These are phyloP conservation scores for Neoarthrinium moseri DNA, from an alignment of 2,329 filamentous ascomycete species.

Conservation along the genomic window DNA sequence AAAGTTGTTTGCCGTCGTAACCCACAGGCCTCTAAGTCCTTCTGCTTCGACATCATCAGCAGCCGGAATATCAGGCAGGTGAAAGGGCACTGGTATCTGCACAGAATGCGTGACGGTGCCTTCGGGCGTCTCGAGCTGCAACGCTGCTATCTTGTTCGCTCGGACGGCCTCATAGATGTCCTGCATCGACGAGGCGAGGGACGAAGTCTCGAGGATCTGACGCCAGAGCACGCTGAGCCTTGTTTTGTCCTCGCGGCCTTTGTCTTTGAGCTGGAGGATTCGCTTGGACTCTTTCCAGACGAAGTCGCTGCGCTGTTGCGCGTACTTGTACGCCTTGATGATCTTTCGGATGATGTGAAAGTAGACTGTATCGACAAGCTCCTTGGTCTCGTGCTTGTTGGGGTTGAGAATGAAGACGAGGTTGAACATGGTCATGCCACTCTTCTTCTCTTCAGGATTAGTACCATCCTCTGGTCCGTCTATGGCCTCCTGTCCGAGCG, in stretches of 20 bases:
- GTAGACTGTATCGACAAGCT: conserved; percentile 75
- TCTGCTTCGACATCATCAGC: conserved; percentile 66
- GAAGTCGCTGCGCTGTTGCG: conserved; percentile 85
- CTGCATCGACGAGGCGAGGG: conserved; percentile 77
- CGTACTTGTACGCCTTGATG: conserved; percentile 88
- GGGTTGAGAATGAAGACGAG: conserved; percentile 89
- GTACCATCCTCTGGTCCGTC: conserved; percentile 41
- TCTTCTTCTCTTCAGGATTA: conserved; percentile 56
- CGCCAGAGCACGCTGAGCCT: conserved; percentile 68
- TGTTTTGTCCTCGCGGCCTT: conserved; percentile 63
- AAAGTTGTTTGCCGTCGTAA: conserved; percentile 82
- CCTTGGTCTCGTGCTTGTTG: conserved; percentile 72
- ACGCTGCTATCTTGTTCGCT: conserved; percentile 79
- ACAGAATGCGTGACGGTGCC: conserved; percentile 61
- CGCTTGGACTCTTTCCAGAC: conserved; percentile 88
- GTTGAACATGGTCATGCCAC: conserved; percentile 95
- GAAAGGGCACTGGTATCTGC: conserved; percentile 65
- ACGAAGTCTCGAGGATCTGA: conserved; percentile 69
- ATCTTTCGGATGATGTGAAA: conserved; percentile 88
- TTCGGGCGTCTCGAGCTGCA: conserved; percentile 67
- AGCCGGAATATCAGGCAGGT: conserved; percentile 67
- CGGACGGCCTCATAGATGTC: conserved; percentile 81
- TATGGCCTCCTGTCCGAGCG: conserved; percentile 33
- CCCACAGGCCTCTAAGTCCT: conserved; percentile 74
- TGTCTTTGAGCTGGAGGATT: conserved; percentile 79